phyloP scores from a whole-genome alignment of 176 grass and related monocot genomes.

The Bromus sterilis region DNA sequence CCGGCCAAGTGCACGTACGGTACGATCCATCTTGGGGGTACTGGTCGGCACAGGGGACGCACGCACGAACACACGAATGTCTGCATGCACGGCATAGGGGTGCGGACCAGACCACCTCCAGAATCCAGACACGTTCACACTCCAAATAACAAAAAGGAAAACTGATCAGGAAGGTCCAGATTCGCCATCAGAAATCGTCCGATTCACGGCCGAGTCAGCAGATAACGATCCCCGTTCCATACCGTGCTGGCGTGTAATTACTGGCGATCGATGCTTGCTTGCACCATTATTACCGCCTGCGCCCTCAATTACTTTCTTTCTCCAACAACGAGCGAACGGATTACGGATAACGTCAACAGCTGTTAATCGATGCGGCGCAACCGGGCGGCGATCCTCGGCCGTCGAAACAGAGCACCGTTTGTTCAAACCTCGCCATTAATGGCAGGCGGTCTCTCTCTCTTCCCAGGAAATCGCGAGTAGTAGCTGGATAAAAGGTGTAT shows the following conservation, averaged over 20 bases:
- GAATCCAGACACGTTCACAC: neutral
- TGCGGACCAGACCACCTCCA: neutral
- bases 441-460: neutral
- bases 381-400: constrained; percentile 11
- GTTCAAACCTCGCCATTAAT: constrained; percentile 2
- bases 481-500: constrained; percentile 4
- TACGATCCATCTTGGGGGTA: no score
- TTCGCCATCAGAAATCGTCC: neutral
- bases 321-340: neutral
- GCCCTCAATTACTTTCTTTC: neutral
- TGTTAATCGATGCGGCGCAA: neutral
- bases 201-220: constrained; percentile 24
- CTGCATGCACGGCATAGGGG: no score
- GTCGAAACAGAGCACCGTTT: neutral
- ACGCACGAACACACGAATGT: no score
- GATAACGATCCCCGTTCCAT: neutral
- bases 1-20: no score
- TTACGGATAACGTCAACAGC: neutral
- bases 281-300: neutral
- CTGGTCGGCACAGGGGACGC: no score
- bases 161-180: neutral
- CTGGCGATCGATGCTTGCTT: neutral
- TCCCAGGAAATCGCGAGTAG: constrained; percentile 22
- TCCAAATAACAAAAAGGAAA: no score
- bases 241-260: neutral